Base-by-base conservation (phyloP, 2,329 filamentous ascomycete genomes). In the Intubia oerlemansii region DNA sequence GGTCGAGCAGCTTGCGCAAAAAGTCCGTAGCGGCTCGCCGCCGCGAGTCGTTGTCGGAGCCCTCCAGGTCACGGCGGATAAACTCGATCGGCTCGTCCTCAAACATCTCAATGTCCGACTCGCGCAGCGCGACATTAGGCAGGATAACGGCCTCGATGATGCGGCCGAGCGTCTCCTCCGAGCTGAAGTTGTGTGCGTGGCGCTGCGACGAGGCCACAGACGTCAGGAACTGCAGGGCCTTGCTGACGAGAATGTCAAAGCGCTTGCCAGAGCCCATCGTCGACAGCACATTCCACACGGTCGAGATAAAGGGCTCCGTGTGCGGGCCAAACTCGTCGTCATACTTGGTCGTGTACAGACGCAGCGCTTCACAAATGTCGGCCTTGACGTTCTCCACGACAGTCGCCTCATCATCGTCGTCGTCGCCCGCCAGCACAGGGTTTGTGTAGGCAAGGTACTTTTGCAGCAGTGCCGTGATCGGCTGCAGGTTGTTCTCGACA, bases 31-130 rank as follows among this genome's bases (percentile, higher is more conserved):
- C 84, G 23, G 88, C 85, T 43, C 88, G 67, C 39, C 88, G 65
- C 44, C 88, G 65, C 2, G 88, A 98, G 47, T 95, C 88, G 31
- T 77, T 90, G 50, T 98, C 88, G 2, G 88, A 93, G 6, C 88
- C 88, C 49, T 98, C 88, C 27, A 98, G 59, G 49, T 98, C 88
- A 42, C 82, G 68, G 37, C 88, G 68, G 44, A 98, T 98, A 46
- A 91, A 98, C 50, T 98, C 88, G 39, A 98, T 98, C 0, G 88
- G 88, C 54, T 98, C 90, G 46, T 98, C 90, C 47, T 98, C 88
- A 41, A 98, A 95, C 39, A 92, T 64, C 48, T 98, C 88, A 31
- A 92, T 66, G 39, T 98, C 90, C 1, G 84, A 88, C 43, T 93
- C 88, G 39, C 90, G 71, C 34, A 98, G 57, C 11, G 77, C 76